Percentiles rank a stretch among this genome's conserved stretches.
Conservation (phyloP, 2,329 filamentous ascomycete species). For the Exophiala bonariae region DNA sequence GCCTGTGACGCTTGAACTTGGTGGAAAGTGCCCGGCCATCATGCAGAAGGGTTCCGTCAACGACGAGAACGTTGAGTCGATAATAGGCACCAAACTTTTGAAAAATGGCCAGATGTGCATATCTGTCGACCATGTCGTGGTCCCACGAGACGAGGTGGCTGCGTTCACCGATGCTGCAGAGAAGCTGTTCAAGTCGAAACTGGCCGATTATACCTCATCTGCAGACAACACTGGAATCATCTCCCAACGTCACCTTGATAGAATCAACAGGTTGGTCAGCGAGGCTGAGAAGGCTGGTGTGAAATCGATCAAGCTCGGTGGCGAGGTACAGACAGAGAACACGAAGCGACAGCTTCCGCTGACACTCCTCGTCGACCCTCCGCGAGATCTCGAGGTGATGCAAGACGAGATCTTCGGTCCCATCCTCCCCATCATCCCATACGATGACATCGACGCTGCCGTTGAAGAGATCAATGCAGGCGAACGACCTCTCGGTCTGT, state of each 20-base stretch:
- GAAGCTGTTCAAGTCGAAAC: conserved; percentile 32
- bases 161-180: conserved; percentile 34
- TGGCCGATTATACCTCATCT: conserved; percentile 30
- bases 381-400: conserved; percentile 4
- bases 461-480: conserved; percentile 29
- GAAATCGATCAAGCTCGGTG: conserved; percentile 35
- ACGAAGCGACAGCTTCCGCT: conserved; percentile 37
- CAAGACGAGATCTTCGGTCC: conserved; percentile 46
- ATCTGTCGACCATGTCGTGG: conserved; percentile 44
- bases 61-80: conserved; percentile 44
- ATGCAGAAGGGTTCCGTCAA: conserved; percentile 43
- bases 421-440: conserved; percentile 41
- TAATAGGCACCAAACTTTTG: conserved; percentile 43
- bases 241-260: conserved; percentile 44
- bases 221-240: conserved; percentile 34
- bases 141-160: conserved; percentile 39
- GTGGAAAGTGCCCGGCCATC: conserved; percentile 47
- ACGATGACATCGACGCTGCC: conserved; percentile 30
- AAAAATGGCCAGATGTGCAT: conserved; percentile 46
- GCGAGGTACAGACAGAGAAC: conserved; percentile 39
- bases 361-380: conserved; percentile 38
- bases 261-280: conserved; percentile 38
- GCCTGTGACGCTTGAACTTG: conserved; percentile 45
- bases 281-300: conserved; percentile 35
- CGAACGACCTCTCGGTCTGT: conserved; percentile 42